These are phyloP conservation scores for Phycomyces nitens DNA, from an alignment of 192 early-diverging fungal species.

Conservation along the genomic window DNA sequence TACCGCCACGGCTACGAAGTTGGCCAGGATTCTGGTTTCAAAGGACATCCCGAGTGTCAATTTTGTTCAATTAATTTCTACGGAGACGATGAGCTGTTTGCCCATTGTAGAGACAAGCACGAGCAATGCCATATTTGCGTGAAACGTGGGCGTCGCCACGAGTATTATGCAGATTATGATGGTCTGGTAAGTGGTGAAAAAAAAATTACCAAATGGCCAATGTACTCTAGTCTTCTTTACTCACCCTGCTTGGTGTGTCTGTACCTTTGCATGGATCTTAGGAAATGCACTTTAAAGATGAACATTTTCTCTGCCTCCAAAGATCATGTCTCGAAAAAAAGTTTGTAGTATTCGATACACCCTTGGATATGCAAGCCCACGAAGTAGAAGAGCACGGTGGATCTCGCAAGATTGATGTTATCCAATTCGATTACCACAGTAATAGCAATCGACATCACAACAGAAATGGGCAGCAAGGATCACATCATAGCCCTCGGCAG, in stretches of 20 bases:
- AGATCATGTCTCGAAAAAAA: conserved; percentile 86
- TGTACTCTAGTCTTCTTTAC: too few species aligned
- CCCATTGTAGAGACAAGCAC: conserved; percentile 89
- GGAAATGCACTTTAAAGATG: conserved; percentile 72
- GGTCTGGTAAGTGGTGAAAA: conserved; percentile 55
- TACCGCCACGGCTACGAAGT: conserved; percentile 62
- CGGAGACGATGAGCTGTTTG: conserved; percentile 90
- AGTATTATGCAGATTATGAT: conserved; percentile 84
- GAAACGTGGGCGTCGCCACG: conserved; percentile 68
- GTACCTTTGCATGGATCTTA: background rate
- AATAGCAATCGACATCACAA: conserved; percentile 9
- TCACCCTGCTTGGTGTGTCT: too few species aligned
- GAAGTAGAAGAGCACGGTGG: conserved; percentile 56
- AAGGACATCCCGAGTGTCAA: conserved; percentile 85
- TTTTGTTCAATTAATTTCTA: conserved; percentile 86
- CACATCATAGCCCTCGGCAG: too few species aligned
- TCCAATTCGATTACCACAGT: conserved; percentile 27
- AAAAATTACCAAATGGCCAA: too few species aligned
- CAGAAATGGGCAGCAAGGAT: background rate
- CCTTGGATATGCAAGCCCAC: conserved; percentile 91
- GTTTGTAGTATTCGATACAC: conserved; percentile 92
- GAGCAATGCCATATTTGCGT: conserved; percentile 89
- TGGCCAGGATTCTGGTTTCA: conserved; percentile 59
- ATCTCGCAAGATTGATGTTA: conserved; percentile 28
- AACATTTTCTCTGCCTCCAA: conserved; percentile 80